These are phyloP conservation scores for Colletotrichum ledebouriae DNA, from an alignment of 2,329 filamentous ascomycete genomes.

Conservation along the genomic window DNA sequence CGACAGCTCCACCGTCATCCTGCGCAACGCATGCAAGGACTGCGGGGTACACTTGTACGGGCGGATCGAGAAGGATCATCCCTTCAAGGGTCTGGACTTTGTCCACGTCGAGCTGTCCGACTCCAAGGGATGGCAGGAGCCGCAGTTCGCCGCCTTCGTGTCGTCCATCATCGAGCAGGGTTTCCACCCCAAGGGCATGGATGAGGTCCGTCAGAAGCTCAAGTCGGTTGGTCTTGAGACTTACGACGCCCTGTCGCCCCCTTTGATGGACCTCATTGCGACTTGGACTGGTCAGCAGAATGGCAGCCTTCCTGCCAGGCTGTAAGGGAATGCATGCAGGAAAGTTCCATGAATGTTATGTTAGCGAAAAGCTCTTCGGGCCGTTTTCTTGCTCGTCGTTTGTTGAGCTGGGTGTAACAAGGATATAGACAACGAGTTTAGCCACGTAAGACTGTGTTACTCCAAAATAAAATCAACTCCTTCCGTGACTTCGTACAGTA, in stretches of 20 bases:
- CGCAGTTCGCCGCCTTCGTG: constrained; percentile 78
- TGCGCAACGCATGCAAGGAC: constrained; percentile 70
- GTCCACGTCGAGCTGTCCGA: constrained; percentile 74
- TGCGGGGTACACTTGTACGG: constrained; percentile 75
- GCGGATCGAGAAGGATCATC: constrained; percentile 73
- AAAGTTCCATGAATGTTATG: background rate
- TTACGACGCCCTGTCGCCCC: constrained; percentile 73
- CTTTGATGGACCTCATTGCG: constrained; percentile 73
- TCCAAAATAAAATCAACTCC: background rate
- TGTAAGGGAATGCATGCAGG: constrained; percentile 9
- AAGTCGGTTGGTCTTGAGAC: constrained; percentile 68
- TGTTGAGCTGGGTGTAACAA: constrained; percentile 4
- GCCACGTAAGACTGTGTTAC: background rate
- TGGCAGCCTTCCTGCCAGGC: constrained; percentile 45
- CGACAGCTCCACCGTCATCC: constrained; percentile 69
- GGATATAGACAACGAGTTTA: background rate
- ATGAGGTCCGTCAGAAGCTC: constrained; percentile 66
- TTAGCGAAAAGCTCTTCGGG: background rate
- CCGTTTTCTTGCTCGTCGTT: background rate
- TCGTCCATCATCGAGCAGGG: constrained; percentile 78
- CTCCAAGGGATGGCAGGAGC: constrained; percentile 77
- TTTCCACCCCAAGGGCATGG: constrained; percentile 67
- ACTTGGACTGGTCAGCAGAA: constrained; percentile 67
- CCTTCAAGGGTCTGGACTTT: constrained; percentile 79
- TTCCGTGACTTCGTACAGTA: too few species aligned